A percentile compares a stretch with the other conserved stretches of the same genome.
Evolutionary conservation across 768 basidiomycete species (phyloP).

Genomic region (Lentinus tigrinus): DNA sequence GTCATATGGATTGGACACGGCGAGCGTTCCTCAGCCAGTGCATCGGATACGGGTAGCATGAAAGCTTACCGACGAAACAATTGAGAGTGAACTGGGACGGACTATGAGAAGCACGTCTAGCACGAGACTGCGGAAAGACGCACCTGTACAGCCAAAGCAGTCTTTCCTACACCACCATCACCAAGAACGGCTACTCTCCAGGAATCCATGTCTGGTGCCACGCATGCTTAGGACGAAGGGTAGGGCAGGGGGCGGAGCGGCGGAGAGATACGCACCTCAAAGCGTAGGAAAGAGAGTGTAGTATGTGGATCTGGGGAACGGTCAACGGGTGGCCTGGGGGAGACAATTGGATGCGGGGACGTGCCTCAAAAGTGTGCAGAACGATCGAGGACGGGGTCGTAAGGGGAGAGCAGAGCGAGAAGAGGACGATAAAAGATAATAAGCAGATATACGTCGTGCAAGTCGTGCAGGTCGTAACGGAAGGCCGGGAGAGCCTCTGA

Average conservation of each 20-base stretch:
- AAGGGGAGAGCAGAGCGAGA: slow-evolving; percentile 26
- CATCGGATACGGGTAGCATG: slow-evolving; percentile 10
- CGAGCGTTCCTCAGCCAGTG: background rate
- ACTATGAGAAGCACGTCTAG: background rate
- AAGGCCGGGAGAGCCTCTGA: slow-evolving; percentile 19
- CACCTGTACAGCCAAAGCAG: slow-evolving; percentile 93
- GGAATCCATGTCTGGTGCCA: slow-evolving; percentile 70
- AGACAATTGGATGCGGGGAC: slow-evolving; percentile 14
- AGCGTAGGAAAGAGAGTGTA: slow-evolving; percentile 20
- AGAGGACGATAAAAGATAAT: slow-evolving; percentile 40
- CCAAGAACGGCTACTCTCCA: slow-evolving; percentile 96
- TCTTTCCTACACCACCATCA: slow-evolving; percentile 97
- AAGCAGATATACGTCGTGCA: slow-evolving; percentile 58
- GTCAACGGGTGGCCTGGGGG: slow-evolving; percentile 8
- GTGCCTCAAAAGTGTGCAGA: slow-evolving; percentile 31
- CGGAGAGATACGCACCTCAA: slow-evolving; percentile 19
- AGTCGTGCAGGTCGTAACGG: slow-evolving; percentile 48
- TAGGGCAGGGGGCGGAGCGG: background rate
- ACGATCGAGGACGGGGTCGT: slow-evolving; percentile 24
- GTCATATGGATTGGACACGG: slow-evolving; percentile 8
- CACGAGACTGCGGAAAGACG: slow-evolving; percentile 28
- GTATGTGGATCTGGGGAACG: slow-evolving; percentile 24
- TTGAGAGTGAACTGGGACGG: slow-evolving; percentile 81
- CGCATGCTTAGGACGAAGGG: background rate
- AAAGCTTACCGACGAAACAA: slow-evolving; percentile 86